phyloP scores from a whole-genome alignment of 352 stramenopile genomes.

The Phytophthora foliorum region DNA sequence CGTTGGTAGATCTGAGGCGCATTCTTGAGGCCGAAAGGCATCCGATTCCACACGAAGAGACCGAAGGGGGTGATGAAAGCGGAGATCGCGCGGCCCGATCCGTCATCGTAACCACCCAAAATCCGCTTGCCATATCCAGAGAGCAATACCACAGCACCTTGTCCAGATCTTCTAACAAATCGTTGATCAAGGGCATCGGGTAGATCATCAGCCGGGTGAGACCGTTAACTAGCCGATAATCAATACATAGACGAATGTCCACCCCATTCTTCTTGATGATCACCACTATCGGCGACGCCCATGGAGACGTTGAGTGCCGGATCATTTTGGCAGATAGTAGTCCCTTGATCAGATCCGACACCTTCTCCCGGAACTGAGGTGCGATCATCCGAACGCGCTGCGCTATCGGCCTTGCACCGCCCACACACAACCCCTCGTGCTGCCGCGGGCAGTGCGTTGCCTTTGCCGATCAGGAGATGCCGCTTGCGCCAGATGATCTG shows the following conservation, averaged over 20 bases:
- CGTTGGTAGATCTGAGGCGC: no score
- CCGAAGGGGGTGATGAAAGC: no score
- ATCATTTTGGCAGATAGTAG: no score
- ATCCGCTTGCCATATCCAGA: slow-evolving; percentile 27
- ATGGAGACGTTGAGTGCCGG: not conserved
- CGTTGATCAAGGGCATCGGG: slow-evolving; percentile 18
- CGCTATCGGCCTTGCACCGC: slow-evolving; percentile 2
- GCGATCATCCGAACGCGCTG: slow-evolving; percentile 6
- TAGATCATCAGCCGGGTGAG: not conserved
- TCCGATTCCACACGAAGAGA: no score
- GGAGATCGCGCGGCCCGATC: slow-evolving; percentile 20
- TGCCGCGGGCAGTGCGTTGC: slow-evolving; percentile 23
- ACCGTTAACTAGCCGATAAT: not conserved
- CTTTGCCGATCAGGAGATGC: slow-evolving; percentile 39
- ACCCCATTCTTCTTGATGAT: slow-evolving; percentile 2
- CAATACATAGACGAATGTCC: not conserved
- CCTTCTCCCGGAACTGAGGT: not conserved
- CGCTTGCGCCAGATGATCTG: slow-evolving; percentile 26
- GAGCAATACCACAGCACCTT: slow-evolving; percentile 27
- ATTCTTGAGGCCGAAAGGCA: no score
- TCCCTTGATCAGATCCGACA: not conserved
- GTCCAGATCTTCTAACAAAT: no score
- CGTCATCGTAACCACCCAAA: slow-evolving; percentile 23
- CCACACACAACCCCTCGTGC: slow-evolving; percentile 32
- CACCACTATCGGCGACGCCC: no score